phyloP scores from a whole-genome alignment of 2,329 filamentous ascomycete genomes.

The Epichloe gansuensis region DNA sequence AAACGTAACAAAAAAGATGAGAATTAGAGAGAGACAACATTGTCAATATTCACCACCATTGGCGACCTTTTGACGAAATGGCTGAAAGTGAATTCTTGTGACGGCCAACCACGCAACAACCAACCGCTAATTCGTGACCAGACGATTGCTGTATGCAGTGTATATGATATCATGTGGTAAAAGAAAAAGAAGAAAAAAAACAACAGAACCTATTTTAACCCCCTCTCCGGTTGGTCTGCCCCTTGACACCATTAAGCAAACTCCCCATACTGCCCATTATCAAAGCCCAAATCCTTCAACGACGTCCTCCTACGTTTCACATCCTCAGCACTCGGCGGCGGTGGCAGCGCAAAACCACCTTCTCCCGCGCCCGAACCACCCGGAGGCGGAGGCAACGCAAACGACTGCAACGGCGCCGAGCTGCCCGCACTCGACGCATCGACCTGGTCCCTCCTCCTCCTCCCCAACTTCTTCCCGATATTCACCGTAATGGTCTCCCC shows the following conservation, averaged over 20 bases:
- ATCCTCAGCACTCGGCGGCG: constrained; percentile 51
- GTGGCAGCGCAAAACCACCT: constrained; percentile 45
- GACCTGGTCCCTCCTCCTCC: constrained; percentile 31
- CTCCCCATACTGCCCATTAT: constrained; percentile 81
- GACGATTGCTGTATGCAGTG: constrained; percentile 1
- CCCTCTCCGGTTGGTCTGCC: not conserved
- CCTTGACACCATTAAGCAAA: constrained; percentile 40
- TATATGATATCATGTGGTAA: not conserved
- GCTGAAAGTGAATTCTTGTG: not conserved
- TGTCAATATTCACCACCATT: no score
- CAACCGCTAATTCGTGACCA: not conserved
- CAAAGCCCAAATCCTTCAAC: constrained; percentile 61
- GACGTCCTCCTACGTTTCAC: constrained; percentile 48
- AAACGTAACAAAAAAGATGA: no score
- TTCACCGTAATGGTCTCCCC: constrained; percentile 82
- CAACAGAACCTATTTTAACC: not conserved
- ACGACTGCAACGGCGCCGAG: constrained; percentile 34
- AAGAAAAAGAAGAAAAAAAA: not conserved
- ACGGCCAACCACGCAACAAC: not conserved
- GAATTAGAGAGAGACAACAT: no score
- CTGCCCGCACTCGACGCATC: constrained; percentile 5
- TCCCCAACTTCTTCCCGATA: constrained; percentile 45
- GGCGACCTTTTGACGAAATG: not conserved
- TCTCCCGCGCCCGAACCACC: constrained; percentile 16
- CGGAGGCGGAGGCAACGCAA: constrained; percentile 67